Evolutionary conservation across 1,284 basidiomycete species (phyloP), one percentile per base, ranked within the genome.

Genomic region (Meira miltonrushii): DNA sequence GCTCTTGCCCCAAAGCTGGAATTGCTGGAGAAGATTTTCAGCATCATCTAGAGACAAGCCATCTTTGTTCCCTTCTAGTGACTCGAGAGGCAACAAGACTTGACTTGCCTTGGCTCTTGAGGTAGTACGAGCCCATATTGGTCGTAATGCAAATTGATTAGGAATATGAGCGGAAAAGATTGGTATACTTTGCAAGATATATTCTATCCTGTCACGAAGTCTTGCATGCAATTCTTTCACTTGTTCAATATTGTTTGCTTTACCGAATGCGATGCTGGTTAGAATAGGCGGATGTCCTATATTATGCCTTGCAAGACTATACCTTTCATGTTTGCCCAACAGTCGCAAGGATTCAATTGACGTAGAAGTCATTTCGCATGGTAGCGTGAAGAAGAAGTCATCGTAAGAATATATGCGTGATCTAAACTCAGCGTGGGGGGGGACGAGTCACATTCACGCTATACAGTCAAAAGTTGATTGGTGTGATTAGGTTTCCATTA

Each of bases 261-360:
- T 48, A 5, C 46, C 46, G 12, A 48, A n/a, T 17, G 46, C 17
- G 17, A 25, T 25, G 7, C 7, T 9, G 12, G 7, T 9, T 21
- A 48, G 5, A 7, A 48, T 23, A 25, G 46, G 46, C 8, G 46
- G 46, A 23, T 21, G 25, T n/a, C 46, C 46, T 2, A 48, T n/a
- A 48, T 48, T 48, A 23, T 48, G 46, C 25, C 46, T 19, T 48
- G 25, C 12, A 13, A 21, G 46, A 23, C 46, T 8, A 25, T 48
- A 48, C 46, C 46, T 19, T 12, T 48, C 46, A 48, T 48, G 46
- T n/a, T 21, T 21, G 23, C 46, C 46, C 28, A 17, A 47, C 17
- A 55, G 23, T 48, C 17, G 8, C 8, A 33, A 33, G 3, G 28
- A 33, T 33, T 33, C 28, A 33, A 4, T 4, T n/a, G n/a, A n/a